Evolutionary conservation across 352 stramenopile species (phyloP).

Genomic region (Albugo laibachii): DNA sequence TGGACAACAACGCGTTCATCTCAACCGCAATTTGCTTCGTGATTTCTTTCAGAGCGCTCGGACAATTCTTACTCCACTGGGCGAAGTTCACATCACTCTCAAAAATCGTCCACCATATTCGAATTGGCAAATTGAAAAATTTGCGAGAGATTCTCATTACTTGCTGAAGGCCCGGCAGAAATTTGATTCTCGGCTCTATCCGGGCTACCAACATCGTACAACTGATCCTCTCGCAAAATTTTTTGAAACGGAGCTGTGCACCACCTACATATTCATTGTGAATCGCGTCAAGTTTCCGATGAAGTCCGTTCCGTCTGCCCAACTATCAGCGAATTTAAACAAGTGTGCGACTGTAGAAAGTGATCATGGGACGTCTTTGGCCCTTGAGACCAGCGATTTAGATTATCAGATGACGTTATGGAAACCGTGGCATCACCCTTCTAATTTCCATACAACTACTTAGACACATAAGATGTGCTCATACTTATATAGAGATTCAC

Average conservation of each 20-base stretch:
- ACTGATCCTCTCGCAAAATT: constrained; percentile 70
- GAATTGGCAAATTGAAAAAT: constrained; percentile 76
- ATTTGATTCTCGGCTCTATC: constrained; percentile 54
- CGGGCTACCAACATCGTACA: constrained; percentile 74
- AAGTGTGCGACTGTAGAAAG: no score
- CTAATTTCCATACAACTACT: no score
- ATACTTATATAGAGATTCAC: no score
- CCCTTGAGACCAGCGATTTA: no score
- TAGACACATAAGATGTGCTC: no score
- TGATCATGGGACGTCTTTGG: no score
- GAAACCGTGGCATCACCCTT: no score
- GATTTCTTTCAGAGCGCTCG: constrained; percentile 76
- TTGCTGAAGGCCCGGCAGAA: constrained; percentile 54
- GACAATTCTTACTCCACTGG: constrained; percentile 22
- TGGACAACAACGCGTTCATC: constrained; percentile 71
- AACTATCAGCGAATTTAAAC: no score
- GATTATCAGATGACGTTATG: no score
- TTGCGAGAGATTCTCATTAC: constrained; percentile 42
- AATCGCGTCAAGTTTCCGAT: constrained; percentile 39
- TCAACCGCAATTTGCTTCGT: constrained; percentile 57
- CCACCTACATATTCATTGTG: constrained; percentile 76
- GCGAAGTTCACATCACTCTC: constrained; percentile 68
- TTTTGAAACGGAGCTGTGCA: constrained; percentile 64
- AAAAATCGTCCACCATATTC: constrained; percentile 76
- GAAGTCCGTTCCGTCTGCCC: no score